These are phyloP conservation scores for Colletotrichum coccodes DNA, from an alignment of 2,329 filamentous ascomycete species.

Conservation along the genomic window DNA sequence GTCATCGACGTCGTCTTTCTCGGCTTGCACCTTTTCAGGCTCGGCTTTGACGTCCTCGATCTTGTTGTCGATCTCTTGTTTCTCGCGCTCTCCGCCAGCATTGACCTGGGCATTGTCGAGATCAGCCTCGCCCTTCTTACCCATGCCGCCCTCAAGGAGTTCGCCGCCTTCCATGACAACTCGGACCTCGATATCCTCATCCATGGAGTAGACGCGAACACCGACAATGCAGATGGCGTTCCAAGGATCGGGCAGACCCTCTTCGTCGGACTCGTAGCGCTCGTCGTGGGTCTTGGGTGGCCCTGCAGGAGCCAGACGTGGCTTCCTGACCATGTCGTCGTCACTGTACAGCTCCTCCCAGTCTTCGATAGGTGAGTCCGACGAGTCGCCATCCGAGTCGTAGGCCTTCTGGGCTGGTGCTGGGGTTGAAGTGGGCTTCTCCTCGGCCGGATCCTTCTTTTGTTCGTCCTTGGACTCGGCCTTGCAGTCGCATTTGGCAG, in stretches of 20 bases:
- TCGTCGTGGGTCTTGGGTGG: slow-evolving; percentile 46
- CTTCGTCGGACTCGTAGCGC: slow-evolving; percentile 64
- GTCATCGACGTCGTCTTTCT: neutral
- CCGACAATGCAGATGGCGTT: slow-evolving; percentile 72
- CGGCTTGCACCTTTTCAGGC: neutral
- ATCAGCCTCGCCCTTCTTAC: slow-evolving; percentile 64
- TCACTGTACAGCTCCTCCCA: slow-evolving; percentile 69
- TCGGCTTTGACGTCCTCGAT: neutral
- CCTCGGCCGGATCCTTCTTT: slow-evolving; percentile 30
- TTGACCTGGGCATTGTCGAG: slow-evolving; percentile 68
- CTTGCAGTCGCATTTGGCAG: neutral
- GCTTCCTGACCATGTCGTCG: slow-evolving; percentile 66
- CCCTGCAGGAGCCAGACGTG: slow-evolving; percentile 50
- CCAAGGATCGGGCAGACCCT: slow-evolving; percentile 67
- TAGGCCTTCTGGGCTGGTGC: slow-evolving; percentile 4
- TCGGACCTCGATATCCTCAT: slow-evolving; percentile 62
- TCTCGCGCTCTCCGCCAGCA: slow-evolving; percentile 57
- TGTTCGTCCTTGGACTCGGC: slow-evolving; percentile 27
- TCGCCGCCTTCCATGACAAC: slow-evolving; percentile 66
- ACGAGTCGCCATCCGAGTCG: slow-evolving; percentile 64
- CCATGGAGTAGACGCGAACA: slow-evolving; percentile 69
- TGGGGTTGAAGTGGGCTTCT: slow-evolving; percentile 29
- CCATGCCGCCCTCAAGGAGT: slow-evolving; percentile 65
- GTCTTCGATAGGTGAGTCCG: slow-evolving; percentile 68
- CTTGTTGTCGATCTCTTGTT: slow-evolving; percentile 37